A percentile compares a stretch with the other conserved stretches of the same genome.
These are phyloP conservation scores for Starmerella sp. DNA, from an alignment of 805 yeast species.

Conservation along the genomic window DNA sequence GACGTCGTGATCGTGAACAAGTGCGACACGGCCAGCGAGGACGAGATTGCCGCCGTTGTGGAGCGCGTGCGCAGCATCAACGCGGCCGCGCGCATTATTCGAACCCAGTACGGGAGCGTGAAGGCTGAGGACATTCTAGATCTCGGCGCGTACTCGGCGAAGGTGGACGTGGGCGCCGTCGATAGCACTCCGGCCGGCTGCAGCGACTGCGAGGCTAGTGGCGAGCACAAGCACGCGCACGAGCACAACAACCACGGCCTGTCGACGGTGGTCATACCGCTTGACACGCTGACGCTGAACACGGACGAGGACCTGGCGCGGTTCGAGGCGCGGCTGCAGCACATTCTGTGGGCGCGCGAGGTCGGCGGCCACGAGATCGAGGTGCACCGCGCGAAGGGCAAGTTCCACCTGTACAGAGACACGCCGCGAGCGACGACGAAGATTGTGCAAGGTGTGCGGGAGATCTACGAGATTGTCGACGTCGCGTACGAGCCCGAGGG, in stretches of 20 bases:
- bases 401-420: constrained; percentile 24
- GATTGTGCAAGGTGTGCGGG: constrained; percentile 85
- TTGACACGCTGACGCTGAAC: constrained; percentile 30
- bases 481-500: constrained; percentile 32
- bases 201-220: background rate
- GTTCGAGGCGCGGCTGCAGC: constrained; percentile 56
- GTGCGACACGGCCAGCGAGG: constrained; percentile 40
- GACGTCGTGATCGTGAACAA: constrained; percentile 76
- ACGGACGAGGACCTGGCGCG: constrained; percentile 32
- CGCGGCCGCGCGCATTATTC: constrained; percentile 50
- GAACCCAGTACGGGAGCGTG: constrained; percentile 66
- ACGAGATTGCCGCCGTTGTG: constrained; percentile 29
- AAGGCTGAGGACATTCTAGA: constrained; percentile 57
- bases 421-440: constrained; percentile 23
- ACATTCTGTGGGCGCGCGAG: constrained; percentile 60
- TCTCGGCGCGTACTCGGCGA: constrained; percentile 52
- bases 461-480: constrained; percentile 71
- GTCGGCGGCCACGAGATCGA: constrained; percentile 42
- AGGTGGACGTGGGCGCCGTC: background rate
- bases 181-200: background rate
- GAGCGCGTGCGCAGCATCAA: constrained; percentile 47
- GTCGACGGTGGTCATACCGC: constrained; percentile 42
- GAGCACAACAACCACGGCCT: constrained; percentile 25
- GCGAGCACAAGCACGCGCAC: constrained; percentile 8
- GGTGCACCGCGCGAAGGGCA: constrained; percentile 74